Evolutionary conservation across 2,329 filamentous ascomycete species (phyloP).

Genomic region (Fusarium sp.): DNA sequence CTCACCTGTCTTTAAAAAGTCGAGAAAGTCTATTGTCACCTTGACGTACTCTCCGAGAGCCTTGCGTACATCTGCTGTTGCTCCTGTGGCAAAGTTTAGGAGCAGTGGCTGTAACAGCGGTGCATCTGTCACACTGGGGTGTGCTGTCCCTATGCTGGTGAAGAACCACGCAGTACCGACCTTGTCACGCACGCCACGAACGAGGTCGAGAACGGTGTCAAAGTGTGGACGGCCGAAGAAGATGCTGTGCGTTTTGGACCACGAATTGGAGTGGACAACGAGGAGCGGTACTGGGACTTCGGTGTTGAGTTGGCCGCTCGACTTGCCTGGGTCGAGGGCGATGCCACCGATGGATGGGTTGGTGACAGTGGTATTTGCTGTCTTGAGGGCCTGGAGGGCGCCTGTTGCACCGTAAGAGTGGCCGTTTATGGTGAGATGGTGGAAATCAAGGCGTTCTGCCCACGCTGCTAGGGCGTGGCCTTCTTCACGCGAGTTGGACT

Average conservation of each 20-base stretch:
- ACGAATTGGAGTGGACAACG: constrained; percentile 69
- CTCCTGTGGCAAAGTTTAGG: constrained; percentile 67
- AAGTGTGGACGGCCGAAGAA: constrained; percentile 72
- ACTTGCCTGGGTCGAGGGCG: constrained; percentile 71
- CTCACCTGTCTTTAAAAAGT: constrained; percentile 54
- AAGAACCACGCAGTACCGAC: constrained; percentile 61
- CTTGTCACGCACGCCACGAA: constrained; percentile 54
- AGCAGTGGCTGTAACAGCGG: constrained; percentile 69
- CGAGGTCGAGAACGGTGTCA: constrained; percentile 65
- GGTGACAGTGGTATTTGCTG: constrained; percentile 43
- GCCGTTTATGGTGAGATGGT: constrained; percentile 64
- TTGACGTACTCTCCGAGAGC: constrained; percentile 68
- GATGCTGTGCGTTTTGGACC: constrained; percentile 63
- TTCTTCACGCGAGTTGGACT: constrained; percentile 57
- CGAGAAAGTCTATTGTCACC: constrained; percentile 64
- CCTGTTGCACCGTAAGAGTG: constrained; percentile 73
- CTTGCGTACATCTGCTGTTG: constrained; percentile 63
- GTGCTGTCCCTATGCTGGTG: constrained; percentile 62
- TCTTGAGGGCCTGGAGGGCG: constrained; percentile 66
- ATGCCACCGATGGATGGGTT: constrained; percentile 62
- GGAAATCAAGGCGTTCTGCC: constrained; percentile 60
- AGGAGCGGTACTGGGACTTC: constrained; percentile 66
- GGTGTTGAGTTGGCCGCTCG: constrained; percentile 66
- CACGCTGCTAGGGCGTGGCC: constrained; percentile 59
- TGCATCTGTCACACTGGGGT: constrained; percentile 71